Percentiles rank a stretch among this genome's conserved stretches.
Conservation (phyloP, 140 eudicot genomes). For the Anethum foeniculum region DNA sequence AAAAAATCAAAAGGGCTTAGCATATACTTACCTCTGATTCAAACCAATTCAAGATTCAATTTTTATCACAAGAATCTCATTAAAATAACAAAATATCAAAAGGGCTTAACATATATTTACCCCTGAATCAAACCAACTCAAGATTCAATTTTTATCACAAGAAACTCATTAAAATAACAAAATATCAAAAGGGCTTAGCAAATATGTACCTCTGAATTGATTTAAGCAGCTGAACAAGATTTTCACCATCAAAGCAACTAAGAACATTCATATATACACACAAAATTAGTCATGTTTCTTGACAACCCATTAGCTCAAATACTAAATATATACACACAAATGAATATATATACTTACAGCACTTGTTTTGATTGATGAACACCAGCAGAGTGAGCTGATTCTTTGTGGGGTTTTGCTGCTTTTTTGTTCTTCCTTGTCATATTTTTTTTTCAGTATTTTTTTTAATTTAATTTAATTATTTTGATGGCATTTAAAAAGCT, state of each 20-base stretch:
- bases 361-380: slow-evolving; percentile 2
- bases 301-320: background rate
- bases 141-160: background rate
- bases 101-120: slow-evolving; percentile 15
- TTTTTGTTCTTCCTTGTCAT: slow-evolving; percentile 7
- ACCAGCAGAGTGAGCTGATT: background rate
- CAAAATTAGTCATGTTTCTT: background rate
- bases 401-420: background rate
- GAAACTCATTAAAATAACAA: background rate
- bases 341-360: background rate
- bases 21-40: slow-evolving; percentile 28
- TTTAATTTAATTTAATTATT: no score
- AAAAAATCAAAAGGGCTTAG: background rate
- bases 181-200: background rate
- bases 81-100: background rate
- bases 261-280: background rate
- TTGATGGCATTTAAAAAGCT: no score
- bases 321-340: background rate
- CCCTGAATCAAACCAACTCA: slow-evolving; percentile 17
- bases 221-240: slow-evolving; percentile 44
- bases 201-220: slow-evolving; percentile 42
- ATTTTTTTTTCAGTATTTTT: background rate
- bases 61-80: background rate
- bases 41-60: background rate
- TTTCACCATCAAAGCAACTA: slow-evolving; percentile 58